phyloP scores from a whole-genome alignment of 1,284 basidiomycete species.

The Kwoniella shivajii region DNA sequence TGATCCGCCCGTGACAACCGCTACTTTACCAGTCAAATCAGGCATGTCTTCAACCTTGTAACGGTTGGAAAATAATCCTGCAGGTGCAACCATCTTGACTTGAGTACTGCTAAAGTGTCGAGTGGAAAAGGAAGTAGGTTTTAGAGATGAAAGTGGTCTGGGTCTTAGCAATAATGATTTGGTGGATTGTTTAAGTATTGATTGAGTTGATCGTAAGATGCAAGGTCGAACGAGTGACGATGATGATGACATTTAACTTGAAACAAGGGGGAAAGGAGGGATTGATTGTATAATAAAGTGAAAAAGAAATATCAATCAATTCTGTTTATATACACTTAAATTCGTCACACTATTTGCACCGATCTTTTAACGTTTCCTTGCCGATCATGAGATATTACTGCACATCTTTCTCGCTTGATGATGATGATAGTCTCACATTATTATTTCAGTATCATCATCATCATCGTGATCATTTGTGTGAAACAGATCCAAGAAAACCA shows the following conservation, averaged over 20 bases:
- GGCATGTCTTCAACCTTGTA: constrained; percentile 50
- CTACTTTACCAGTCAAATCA: constrained; percentile 46
- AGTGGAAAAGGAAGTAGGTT: background rate
- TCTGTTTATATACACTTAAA: too few species aligned
- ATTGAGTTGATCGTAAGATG: background rate
- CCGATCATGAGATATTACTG: too few species aligned
- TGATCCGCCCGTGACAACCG: constrained; percentile 45
- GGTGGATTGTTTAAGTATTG: background rate
- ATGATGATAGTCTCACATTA: too few species aligned
- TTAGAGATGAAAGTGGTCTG: background rate
- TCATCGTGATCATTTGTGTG: background rate
- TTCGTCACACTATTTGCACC: too few species aligned
- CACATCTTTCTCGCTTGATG: too few species aligned
- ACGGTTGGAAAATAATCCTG: constrained; percentile 44
- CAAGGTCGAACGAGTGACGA: background rate
- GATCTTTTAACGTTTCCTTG: too few species aligned
- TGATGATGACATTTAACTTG: background rate
- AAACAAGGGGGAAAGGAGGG: background rate
- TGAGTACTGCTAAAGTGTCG: background rate
- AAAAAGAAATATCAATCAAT: too few species aligned
- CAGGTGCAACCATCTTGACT: constrained; percentile 32
- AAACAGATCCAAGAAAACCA: background rate
- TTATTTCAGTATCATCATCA: too few species aligned
- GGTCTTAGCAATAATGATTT: background rate
- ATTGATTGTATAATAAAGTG: too few species aligned